Base-by-base conservation (phyloP, 139 green algal genomes). In the Chlorella ohadii region DNA sequence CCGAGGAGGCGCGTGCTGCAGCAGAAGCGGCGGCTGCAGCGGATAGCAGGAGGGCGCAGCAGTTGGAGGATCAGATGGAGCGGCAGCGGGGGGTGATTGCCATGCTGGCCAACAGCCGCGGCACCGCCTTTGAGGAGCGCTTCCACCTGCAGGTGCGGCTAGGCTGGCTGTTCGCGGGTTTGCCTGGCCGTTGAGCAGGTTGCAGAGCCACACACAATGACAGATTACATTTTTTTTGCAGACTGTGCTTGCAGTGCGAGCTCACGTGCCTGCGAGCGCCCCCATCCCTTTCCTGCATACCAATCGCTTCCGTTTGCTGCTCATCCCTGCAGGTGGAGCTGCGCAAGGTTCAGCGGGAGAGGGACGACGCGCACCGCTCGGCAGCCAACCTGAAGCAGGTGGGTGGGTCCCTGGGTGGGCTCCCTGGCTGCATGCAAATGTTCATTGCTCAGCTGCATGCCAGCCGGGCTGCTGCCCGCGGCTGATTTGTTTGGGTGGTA, bases 41-140 rank as follows among this genome's bases (percentile, higher is more conserved):
- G 33, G 57, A 34, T 34, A 27, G 33, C 51, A n/a, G n/a, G n/a
- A n/a, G 75, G 20, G 55, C 22, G 20, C 31, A 27, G 15, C 57
- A 41, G 57, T 59, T 82, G 78, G 64, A 65, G 25, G n/a, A 44
- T 12, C 78, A 83, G 31, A 20, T 41, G 36, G 78, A 56, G 78
- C 63, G 41, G 39, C 39, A 63, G 63, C 78, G 47, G 16, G 64
- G n/a, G 6, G 63, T 83, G 41, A 83, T 76, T 76, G 78, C 39
- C 17, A 41, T 22, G 23, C 78, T 76, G 20, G 78, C 78, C 4
- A 66, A 51, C 39, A 65, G 63, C 41, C 63, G 78, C 17, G 78
- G 64, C 28, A 28, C 67, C 5, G 78, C 78, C 9, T 75, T 83
- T 33, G 63, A 83, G 78, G 63, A 83, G 78, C 63, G 78, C 11